Percentiles rank a stretch among this genome's conserved stretches.
Evolutionary conservation across 768 basidiomycete genomes (phyloP).

Genomic region (Termitomyces sp.): DNA sequence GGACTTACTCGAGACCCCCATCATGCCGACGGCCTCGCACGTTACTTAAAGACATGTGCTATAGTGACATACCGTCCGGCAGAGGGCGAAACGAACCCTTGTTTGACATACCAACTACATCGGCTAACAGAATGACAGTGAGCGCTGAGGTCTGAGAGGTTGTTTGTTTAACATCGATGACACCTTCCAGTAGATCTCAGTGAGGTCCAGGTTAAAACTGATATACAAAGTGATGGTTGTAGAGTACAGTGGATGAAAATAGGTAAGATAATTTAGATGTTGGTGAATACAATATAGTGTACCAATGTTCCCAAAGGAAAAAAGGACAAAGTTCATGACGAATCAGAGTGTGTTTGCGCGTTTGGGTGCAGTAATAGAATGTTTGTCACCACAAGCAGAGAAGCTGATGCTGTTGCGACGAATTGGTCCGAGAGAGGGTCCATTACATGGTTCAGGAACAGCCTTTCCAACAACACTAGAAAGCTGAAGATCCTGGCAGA

Average conservation of each 20-base stretch:
- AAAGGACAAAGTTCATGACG: not conserved
- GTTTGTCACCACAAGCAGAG: not conserved
- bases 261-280: conserved; percentile 7
- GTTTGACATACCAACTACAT: not conserved
- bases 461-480: conserved; percentile 29
- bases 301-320: conserved; percentile 2
- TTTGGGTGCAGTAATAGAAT: not conserved
- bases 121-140: not conserved
- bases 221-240: not conserved
- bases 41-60: no score
- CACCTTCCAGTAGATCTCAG: no score
- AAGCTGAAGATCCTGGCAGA: conserved; percentile 43
- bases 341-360: conserved; percentile 4
- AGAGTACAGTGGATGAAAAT: not conserved
- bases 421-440: conserved; percentile 5
- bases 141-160: not conserved
- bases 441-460: conserved; percentile 10
- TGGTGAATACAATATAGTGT: not conserved
- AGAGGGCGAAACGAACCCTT: no score
- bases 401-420: conserved; percentile 1
- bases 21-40: no score
- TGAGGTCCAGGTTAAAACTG: not conserved
- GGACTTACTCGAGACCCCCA: no score
- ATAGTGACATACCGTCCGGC: no score
- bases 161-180: not conserved